Percentiles rank a stretch among this genome's conserved stretches.
These are phyloP conservation scores for Tephrocybe sp. DNA, from an alignment of 768 basidiomycete genomes.

Conservation along the genomic window DNA sequence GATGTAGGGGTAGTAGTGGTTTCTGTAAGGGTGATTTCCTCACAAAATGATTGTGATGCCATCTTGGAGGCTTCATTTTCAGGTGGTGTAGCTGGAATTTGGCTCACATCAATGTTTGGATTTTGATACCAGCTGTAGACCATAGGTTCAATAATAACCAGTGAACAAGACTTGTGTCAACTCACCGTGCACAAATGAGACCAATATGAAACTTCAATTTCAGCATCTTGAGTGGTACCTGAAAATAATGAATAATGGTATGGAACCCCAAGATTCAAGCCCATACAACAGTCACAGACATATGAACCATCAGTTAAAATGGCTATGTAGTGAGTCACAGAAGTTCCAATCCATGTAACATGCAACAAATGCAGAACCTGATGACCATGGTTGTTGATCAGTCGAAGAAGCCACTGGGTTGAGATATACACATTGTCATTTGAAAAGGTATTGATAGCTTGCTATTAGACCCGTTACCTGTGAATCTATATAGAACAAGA, in stretches of 20 bases:
- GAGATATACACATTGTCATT: constrained; percentile 26
- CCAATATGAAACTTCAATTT: constrained; percentile 24
- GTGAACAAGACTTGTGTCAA: background rate
- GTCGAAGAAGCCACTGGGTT: constrained; percentile 20
- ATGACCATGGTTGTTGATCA: constrained; percentile 15
- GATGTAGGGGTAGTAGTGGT: background rate
- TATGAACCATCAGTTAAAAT: constrained; percentile 20
- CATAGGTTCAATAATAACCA: background rate
- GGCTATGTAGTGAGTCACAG: constrained; percentile 20
- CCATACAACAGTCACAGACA: constrained; percentile 30
- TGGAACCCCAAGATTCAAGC: constrained; percentile 24
- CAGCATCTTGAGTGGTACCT: constrained; percentile 12
- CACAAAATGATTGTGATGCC: background rate
- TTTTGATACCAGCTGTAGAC: constrained; percentile 19
- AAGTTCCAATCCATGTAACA: constrained; percentile 16
- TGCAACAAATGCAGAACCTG: constrained; percentile 18
- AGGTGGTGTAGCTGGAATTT: background rate
- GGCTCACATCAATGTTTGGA: constrained; percentile 4
- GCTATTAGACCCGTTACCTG: constrained; percentile 1
- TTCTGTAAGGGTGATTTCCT: background rate
- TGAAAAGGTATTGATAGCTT: constrained; percentile 19
- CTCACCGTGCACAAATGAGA: constrained; percentile 20
- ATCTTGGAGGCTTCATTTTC: background rate
- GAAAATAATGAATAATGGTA: constrained; percentile 26
- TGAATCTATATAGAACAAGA: background rate